A percentile compares a stretch with the other conserved stretches of the same genome.
Conservation (phyloP, 495 filamentous ascomycete genomes). For the Hyaloscypha bicolor region DNA sequence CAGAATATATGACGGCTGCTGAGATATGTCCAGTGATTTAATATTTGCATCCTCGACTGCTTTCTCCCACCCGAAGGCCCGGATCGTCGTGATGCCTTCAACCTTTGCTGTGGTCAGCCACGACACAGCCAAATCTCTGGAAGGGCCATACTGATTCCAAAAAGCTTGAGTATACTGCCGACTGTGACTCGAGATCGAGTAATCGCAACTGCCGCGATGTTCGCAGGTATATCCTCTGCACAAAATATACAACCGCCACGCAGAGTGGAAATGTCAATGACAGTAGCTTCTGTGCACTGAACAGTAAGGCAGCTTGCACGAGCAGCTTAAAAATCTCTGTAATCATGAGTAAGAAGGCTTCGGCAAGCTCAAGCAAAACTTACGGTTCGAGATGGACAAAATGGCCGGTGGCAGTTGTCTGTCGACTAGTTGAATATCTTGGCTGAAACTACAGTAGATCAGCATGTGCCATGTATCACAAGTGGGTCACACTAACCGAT, state of each 20-base stretch:
- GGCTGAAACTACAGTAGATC: background rate
- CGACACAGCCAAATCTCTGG: too few species aligned
- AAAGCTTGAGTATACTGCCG: background rate
- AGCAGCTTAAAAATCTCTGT: background rate
- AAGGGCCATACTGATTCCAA: background rate
- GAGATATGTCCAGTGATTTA: background rate
- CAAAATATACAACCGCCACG: conserved; percentile 40
- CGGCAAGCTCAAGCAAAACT: too few species aligned
- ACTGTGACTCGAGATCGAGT: conserved; percentile 56
- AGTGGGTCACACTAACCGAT: background rate
- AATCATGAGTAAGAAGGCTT: too few species aligned
- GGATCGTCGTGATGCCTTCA: background rate
- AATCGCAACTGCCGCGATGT: conserved; percentile 62
- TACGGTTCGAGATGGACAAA: background rate
- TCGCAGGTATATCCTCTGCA: conserved; percentile 62
- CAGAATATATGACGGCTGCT: background rate
- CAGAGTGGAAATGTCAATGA: background rate
- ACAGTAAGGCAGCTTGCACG: background rate
- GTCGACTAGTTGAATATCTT: background rate
- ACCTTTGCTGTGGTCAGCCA: background rate
- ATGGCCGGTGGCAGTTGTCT: background rate
- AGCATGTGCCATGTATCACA: too few species aligned
- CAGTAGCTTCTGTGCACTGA: background rate
- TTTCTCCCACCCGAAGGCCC: background rate
- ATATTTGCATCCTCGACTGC: background rate